Evolutionary conservation across 768 basidiomycete genomes (phyloP), one percentile per base, ranked within the genome.

Genomic region (Xerocomus potaroensis): DNA sequence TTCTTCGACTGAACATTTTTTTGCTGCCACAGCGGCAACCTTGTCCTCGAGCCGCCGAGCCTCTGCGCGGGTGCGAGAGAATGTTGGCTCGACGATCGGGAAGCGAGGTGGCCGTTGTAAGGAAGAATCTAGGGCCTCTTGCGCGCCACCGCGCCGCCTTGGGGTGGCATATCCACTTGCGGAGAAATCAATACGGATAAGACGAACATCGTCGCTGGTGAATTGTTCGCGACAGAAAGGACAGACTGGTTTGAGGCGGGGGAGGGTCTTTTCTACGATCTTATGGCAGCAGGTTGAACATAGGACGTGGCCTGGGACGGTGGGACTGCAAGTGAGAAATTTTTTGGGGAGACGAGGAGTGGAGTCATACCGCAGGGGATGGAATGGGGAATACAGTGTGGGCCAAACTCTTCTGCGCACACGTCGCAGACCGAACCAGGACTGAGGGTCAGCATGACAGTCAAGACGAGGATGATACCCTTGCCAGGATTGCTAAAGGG

Each of bases 1-100:
- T 71, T 91, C 88, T 65, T 90, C 88, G 50, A 91, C 87, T 31
- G 86, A 87, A 69, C 85, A 88, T 76, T 87, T 89, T 79, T 87
- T 87, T 12, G 80, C 78, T 27, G 88, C 88, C 57, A 89, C 82
- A 58, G 76, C 78, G 47, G 81, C 81, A 47, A 91, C 86, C 67
- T 80, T 87, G 68, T 81, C 80, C 68, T 91, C 88, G 47, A 91
- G 73, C 52, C 78, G 70, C 31, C 81, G 81, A 47, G 79, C 82
- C 50, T 85, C 80, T 56, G 58, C 78, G 63, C 59, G 73, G 47
- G 63, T 73, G 67, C 50, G 73, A 61, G 67, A 59, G 41, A 53
- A 59, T 56, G 64, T 55, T 24, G 70, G 68, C 56, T 75, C 73
- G 33, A 72, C 69, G 50, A 70, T 62, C 55, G 77, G 68, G 48